Percentiles rank a stretch among this genome's conserved stretches.
These are phyloP conservation scores for Cordia subcordata DNA, from an alignment of 257 asterid genomes.

Conservation along the genomic window DNA sequence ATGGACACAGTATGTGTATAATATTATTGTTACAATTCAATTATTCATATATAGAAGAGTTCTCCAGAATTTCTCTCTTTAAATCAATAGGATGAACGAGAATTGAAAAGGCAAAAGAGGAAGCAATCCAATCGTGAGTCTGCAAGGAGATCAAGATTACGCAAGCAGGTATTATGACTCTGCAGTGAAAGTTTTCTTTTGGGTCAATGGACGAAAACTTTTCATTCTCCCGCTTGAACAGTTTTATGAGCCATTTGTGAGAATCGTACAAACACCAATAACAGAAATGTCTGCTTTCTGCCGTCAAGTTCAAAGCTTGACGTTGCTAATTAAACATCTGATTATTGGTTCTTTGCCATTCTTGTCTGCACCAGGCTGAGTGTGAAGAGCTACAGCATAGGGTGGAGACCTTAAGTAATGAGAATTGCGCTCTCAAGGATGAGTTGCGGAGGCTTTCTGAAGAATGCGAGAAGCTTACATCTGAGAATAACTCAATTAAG, in stretches of 20 bases:
- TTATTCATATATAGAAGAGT: neutral
- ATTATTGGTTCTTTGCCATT: neutral
- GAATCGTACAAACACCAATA: neutral
- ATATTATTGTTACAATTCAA: neutral
- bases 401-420: slow-evolving; percentile 61
- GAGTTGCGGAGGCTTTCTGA: slow-evolving; percentile 72
- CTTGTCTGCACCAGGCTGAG: slow-evolving; percentile 53
- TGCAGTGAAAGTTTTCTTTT: slow-evolving; percentile 1
- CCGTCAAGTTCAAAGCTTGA: neutral
- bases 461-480: slow-evolving; percentile 73
- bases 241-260: neutral
- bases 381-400: slow-evolving; percentile 77
- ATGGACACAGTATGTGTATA: neutral
- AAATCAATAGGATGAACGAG: slow-evolving; percentile 76
- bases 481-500: slow-evolving; percentile 67
- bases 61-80: slow-evolving; percentile 8
- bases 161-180: slow-evolving; percentile 67
- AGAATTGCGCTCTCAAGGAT: slow-evolving; percentile 59
- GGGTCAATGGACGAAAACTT: neutral
- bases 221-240: neutral
- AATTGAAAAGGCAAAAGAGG: slow-evolving; percentile 86
- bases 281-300: neutral
- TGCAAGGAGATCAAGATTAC: slow-evolving; percentile 93
- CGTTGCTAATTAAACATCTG: neutral
- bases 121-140: slow-evolving; percentile 98